A percentile compares a stretch with the other conserved stretches of the same genome.
Evolutionary conservation across 78 protist species (phyloP).

Genomic region (Cavenderia fasciculata): DNA sequence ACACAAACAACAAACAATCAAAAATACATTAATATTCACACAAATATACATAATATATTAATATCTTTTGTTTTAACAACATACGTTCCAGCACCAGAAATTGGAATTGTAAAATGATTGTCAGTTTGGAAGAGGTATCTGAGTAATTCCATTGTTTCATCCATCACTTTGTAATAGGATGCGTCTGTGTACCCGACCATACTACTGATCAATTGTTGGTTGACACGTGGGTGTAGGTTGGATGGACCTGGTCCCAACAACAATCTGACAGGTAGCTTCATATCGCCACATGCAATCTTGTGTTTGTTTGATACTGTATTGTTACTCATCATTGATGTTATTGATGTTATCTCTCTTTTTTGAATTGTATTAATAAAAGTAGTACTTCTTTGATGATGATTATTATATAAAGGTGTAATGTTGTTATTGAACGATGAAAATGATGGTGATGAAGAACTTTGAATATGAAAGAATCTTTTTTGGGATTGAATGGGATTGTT

Average conservation of each 20-base stretch:
- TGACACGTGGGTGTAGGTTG: constrained; percentile 80
- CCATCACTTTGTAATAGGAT: constrained; percentile 69
- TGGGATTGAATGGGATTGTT: no score
- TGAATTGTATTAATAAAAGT: no score
- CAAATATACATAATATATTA: not conserved
- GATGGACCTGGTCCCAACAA: constrained; percentile 86
- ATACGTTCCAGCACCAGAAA: constrained; percentile 82
- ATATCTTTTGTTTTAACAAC: not conserved
- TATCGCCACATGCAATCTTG: not conserved
- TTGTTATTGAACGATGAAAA: no score
- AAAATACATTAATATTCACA: not conserved
- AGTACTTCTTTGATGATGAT: no score
- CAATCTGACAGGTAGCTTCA: constrained; percentile 54
- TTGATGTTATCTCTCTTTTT: no score
- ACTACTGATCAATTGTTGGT: constrained; percentile 20
- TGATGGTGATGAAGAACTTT: no score
- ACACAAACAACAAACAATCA: not conserved
- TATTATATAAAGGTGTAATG: no score
- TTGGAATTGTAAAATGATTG: constrained; percentile 80
- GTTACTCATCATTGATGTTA: no score
- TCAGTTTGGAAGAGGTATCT: constrained; percentile 81
- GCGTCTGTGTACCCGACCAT: constrained; percentile 79
- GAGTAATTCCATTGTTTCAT: constrained; percentile 77
- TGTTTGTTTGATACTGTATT: constrained; percentile 20
- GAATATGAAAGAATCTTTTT: no score